Percentiles rank a stretch among this genome's conserved stretches.
Evolutionary conservation across 2,329 filamentous ascomycete genomes (phyloP).

Genomic region (Orbilia quercus): DNA sequence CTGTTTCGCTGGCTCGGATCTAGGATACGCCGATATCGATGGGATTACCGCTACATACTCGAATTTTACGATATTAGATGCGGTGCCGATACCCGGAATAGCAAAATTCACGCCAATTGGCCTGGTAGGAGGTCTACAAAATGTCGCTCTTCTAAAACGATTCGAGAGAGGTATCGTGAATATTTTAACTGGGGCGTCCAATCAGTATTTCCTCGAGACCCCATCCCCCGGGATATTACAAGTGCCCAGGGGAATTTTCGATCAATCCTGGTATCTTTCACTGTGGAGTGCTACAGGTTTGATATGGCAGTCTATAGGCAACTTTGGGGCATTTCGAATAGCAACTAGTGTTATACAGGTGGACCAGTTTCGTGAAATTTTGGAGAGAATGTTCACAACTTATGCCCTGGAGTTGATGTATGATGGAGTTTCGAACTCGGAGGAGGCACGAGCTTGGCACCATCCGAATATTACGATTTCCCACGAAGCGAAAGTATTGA

Average conservation of each 20-base stretch:
- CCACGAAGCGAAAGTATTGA: neutral
- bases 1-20: conserved; percentile 15
- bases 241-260: neutral
- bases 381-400: neutral
- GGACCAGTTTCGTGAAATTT: neutral
- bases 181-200: neutral
- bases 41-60: conserved; percentile 8
- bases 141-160: neutral
- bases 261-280: conserved; percentile 5
- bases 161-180: conserved; percentile 3
- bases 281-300: conserved; percentile 4
- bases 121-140: no score
- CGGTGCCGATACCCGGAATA: neutral
- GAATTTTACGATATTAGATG: neutral
- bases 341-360: conserved; percentile 10
- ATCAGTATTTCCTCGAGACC: neutral
- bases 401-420: conserved; percentile 23
- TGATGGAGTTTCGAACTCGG: neutral
- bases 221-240: neutral
- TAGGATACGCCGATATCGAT: conserved; percentile 11
- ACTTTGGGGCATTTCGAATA: neutral
- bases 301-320: neutral
- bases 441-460: neutral
- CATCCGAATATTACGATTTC: conserved; percentile 18
- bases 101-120: no score